Evolutionary conservation across 2,329 filamentous ascomycete genomes (phyloP), one percentile per base, ranked within the genome.

Genomic region (Cercospora berteroae): DNA sequence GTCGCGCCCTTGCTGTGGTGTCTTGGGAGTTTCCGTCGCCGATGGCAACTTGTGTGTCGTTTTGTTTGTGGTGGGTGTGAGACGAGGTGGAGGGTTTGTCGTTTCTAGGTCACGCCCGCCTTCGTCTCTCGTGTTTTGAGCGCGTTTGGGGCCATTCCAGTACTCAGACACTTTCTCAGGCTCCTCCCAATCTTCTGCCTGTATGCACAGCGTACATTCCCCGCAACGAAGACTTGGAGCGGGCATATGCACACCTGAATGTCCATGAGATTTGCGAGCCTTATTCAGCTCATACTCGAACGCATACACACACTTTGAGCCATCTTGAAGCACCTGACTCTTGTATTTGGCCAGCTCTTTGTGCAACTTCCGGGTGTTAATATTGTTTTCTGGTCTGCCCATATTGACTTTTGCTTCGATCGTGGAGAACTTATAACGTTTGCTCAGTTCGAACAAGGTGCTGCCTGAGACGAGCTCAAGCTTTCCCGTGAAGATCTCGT

Each of bases 401-500:
- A 20, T 10, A 12, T 67, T 67, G 23, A 64, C 27, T 7, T 52
- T 27, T 12, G 60, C 29, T 9, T 44, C 39, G 52, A 67, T 61
- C 3, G 36, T 39, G 7, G 56, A 20, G 6, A 64, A 52, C 25
- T 57, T 67, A 23, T 64, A 67, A 2, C 55, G 48, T 25, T 67
- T 64, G 3, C 52, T 58, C 29, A 67, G 42, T 8, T 63, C 52
- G 12, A 60, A 61, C 31, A 67, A 23, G 4, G 39, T 64, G 8
- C 39, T 31, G 58, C 56, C 63, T 16, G 50, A 33, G 18, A 67
- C 52, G 16, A 56, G 66, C 4, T 61, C 29, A 2, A 52, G n/a
- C 9, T 64, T 62, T 13, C 57, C 62, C 1, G 61, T 55, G 8
- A 67, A 67, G 13, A 67, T 67, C 36, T 67, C 66, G 20, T 61